phyloP scores from a whole-genome alignment of 1,284 basidiomycete genomes.

The Moniliophthora roreri region DNA sequence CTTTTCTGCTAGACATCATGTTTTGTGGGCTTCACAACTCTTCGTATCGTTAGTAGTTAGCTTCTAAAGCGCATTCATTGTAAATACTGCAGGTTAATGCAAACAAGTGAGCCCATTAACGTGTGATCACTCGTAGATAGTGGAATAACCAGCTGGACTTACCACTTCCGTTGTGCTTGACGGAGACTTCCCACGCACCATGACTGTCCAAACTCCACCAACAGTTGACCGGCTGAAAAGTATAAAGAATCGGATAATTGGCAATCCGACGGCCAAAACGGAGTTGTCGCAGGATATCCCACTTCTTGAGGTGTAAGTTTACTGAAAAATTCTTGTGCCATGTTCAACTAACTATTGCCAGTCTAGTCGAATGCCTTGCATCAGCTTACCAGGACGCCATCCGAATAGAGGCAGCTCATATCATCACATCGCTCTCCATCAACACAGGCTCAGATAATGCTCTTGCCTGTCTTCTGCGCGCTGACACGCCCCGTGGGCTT shows the following conservation, averaged over 20 bases:
- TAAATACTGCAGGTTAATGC: too few species aligned
- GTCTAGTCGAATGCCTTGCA: constrained; percentile 59
- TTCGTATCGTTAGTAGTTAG: too few species aligned
- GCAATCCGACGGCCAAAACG: constrained; percentile 69
- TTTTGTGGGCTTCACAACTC: too few species aligned
- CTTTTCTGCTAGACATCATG: too few species aligned
- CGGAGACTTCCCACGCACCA: not conserved
- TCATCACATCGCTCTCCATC: constrained; percentile 70
- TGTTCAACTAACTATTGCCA: constrained; percentile 22
- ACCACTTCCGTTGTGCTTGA: too few species aligned
- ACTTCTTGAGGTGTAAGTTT: constrained; percentile 53
- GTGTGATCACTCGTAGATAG: too few species aligned
- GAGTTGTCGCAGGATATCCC: constrained; percentile 50
- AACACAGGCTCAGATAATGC: constrained; percentile 65
- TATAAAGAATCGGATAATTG: constrained; percentile 72
- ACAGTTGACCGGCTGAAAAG: constrained; percentile 49
- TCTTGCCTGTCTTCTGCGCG: constrained; percentile 52
- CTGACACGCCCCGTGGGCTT: constrained; percentile 54
- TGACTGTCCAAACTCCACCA: not conserved
- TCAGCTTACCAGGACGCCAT: constrained; percentile 38
- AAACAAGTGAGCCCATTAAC: too few species aligned
- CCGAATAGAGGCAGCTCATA: constrained; percentile 69
- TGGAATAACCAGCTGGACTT: too few species aligned
- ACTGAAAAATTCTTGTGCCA: constrained; percentile 9
- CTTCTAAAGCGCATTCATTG: too few species aligned